These are phyloP conservation scores for Aspergillus asperescens DNA, from an alignment of 495 filamentous ascomycete species.

Conservation along the genomic window DNA sequence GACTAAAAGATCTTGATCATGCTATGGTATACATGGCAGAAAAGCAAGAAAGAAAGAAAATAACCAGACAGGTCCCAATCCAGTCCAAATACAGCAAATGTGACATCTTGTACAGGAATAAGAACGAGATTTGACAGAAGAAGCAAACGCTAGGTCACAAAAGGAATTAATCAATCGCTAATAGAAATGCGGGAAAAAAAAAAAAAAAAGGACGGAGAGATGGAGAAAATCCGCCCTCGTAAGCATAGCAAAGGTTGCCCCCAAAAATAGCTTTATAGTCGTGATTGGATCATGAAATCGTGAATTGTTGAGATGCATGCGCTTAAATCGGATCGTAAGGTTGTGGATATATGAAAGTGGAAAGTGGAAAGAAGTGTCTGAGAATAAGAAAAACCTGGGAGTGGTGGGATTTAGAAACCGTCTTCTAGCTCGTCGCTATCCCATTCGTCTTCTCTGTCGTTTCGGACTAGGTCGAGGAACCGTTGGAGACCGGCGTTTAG, in stretches of 20 bases:
- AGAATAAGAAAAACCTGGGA: not conserved
- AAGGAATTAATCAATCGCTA: not conserved
- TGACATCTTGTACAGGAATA: not conserved
- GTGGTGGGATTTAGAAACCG: conserved; percentile 23
- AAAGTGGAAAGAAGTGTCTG: not conserved
- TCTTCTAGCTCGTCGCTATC: conserved; percentile 58
- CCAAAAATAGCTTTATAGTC: conserved; percentile 4
- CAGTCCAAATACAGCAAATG: conserved; percentile 1
- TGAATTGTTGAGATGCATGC: not conserved
- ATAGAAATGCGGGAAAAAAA: conserved; percentile 5
- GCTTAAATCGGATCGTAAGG: not conserved
- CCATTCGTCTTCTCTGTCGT: conserved; percentile 60
- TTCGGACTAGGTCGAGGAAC: conserved; percentile 49
- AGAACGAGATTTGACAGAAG: not conserved
- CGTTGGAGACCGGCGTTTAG: conserved; percentile 40
- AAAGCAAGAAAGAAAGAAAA: not conserved
- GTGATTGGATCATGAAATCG: conserved; percentile 8
- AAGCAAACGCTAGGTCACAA: not conserved
- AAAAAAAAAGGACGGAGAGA: not conserved
- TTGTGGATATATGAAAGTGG: not conserved
- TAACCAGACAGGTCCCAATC: not conserved
- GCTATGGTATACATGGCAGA: not conserved
- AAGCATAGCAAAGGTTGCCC: conserved; percentile 10
- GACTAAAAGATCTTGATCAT: not conserved
- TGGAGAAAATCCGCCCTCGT: conserved; percentile 1